phyloP scores from a whole-genome alignment of 2,329 filamentous ascomycete genomes.

The Fusarium austroafricanum region DNA sequence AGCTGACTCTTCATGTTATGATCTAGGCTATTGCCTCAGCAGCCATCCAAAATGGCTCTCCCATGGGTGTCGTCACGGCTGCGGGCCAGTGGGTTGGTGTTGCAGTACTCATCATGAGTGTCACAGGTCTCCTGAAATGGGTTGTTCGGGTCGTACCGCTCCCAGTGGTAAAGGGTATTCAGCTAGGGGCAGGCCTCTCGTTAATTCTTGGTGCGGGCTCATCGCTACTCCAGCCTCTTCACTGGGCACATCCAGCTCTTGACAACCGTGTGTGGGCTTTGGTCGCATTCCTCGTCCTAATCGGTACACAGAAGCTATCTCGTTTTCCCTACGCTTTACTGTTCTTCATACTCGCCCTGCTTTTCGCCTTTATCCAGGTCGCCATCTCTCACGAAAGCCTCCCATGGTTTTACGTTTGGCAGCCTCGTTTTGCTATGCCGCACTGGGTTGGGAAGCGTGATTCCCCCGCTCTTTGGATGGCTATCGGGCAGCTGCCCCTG shows the following conservation, averaged over 20 bases:
- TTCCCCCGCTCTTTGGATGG: conserved; percentile 64
- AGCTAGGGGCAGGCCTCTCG: conserved; percentile 89
- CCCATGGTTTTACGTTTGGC: conserved; percentile 70
- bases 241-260: conserved; percentile 74
- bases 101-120: conserved; percentile 79
- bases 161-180: conserved; percentile 93
- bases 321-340: conserved; percentile 82
- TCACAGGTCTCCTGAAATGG: conserved; percentile 81
- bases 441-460: conserved; percentile 47
- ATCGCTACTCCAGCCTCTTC: conserved; percentile 73
- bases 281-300: conserved; percentile 76
- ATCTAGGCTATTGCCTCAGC: conserved; percentile 84
- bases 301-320: conserved; percentile 73
- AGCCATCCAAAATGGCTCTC: conserved; percentile 73
- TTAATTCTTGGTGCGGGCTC: conserved; percentile 82
- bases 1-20: not conserved
- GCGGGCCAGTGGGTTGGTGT: conserved; percentile 79
- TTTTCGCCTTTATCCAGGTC: conserved; percentile 67
- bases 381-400: conserved; percentile 51
- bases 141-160: conserved; percentile 81
- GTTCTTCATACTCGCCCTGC: conserved; percentile 75
- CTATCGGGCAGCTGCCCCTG: conserved; percentile 87
- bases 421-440: conserved; percentile 60
- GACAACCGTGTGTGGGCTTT: conserved; percentile 85
- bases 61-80: conserved; percentile 74